Percentiles rank a stretch among this genome's conserved stretches.
These are phyloP conservation scores for Pestalotiopsis sp. DNA, from an alignment of 2,329 filamentous ascomycete genomes.

Conservation along the genomic window DNA sequence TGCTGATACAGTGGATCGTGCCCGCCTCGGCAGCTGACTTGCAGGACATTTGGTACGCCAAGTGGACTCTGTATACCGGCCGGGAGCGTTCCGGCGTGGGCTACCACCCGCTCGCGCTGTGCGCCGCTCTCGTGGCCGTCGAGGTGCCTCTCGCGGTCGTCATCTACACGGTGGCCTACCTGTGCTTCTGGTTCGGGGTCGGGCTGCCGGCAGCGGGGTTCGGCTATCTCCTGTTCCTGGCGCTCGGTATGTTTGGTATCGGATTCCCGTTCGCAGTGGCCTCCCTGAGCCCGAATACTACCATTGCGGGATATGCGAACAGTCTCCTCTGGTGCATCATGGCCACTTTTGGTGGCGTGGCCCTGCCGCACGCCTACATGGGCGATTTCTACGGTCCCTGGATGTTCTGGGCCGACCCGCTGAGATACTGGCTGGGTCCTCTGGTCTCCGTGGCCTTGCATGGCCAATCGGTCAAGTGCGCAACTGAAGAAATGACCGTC, in stretches of 20 bases:
- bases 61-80: not conserved
- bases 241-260: not conserved
- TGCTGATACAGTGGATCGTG: not conserved
- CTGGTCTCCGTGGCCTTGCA: constrained; percentile 83
- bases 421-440: constrained; percentile 79
- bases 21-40: not conserved
- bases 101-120: not conserved
- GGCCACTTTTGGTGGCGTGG: constrained; percentile 84
- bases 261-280: not conserved
- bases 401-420: constrained; percentile 84
- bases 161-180: not conserved
- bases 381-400: constrained; percentile 77
- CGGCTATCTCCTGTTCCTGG: not conserved
- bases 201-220: not conserved
- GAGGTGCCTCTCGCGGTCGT: not conserved
- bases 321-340: constrained; percentile 52
- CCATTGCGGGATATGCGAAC: not conserved
- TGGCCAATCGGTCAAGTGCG: constrained; percentile 64
- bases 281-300: not conserved
- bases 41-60: not conserved
- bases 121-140: not conserved
- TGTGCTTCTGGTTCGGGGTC: not conserved
- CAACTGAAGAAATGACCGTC: constrained; percentile 61
- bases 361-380: constrained; percentile 78
- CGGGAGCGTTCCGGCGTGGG: not conserved